phyloP scores from a whole-genome alignment of 306 rosid genomes.

The Vicia sativa region DNA sequence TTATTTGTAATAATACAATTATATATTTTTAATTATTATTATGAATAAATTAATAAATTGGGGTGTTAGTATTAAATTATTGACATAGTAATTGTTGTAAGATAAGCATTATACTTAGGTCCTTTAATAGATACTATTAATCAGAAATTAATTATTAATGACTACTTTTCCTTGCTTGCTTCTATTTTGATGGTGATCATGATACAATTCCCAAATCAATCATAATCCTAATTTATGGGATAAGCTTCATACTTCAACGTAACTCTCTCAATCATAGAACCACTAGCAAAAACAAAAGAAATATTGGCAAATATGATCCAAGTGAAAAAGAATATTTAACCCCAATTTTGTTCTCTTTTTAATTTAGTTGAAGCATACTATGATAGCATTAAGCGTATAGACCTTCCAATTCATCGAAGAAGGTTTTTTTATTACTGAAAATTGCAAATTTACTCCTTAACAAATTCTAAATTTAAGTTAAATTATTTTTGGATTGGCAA shows the following conservation, averaged over 20 bases:
- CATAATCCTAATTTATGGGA: background rate
- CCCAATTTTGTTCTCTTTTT: background rate
- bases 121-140: too few species aligned
- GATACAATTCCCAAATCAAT: conserved; percentile 2
- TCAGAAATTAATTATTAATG: background rate
- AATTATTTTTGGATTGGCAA: background rate
- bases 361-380: background rate
- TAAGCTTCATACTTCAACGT: background rate
- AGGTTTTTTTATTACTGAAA: too few species aligned
- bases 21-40: too few species aligned
- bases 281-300: background rate
- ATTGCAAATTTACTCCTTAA: too few species aligned
- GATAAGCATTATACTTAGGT: conserved; percentile 24
- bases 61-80: conserved; percentile 9
- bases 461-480: background rate
- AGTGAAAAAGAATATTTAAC: background rate
- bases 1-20: background rate
- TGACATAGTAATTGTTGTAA: background rate
- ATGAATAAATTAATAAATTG: background rate
- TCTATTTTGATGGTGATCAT: background rate
- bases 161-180: background rate
- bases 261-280: background rate
- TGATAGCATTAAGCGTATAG: background rate
- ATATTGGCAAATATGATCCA: background rate
- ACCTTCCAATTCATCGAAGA: too few species aligned